phyloP scores from a whole-genome alignment of 192 early-diverging fungal genomes.

The Coemansia sp. region DNA sequence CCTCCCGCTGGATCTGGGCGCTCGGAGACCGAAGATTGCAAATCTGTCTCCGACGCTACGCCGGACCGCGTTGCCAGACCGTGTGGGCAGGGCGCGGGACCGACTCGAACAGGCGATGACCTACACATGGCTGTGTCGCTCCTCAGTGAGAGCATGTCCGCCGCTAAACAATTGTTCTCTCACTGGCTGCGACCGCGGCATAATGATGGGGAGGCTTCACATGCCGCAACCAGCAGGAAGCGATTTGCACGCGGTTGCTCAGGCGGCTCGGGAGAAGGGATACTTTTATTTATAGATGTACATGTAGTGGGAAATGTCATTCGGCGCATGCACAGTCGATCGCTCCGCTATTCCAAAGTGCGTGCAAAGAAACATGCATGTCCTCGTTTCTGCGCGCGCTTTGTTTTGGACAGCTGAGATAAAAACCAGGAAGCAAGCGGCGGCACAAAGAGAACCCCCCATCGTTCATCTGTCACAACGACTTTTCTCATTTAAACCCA shows the following conservation, averaged over 20 bases:
- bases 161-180: neutral
- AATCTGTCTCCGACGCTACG: neutral
- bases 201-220: constrained; percentile 1
- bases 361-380: constrained; percentile 10
- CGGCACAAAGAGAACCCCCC: constrained; percentile 32
- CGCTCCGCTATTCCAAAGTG: constrained; percentile 25
- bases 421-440: constrained; percentile 23
- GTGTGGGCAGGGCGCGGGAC: neutral
- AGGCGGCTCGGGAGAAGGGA: constrained; percentile 4
- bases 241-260: constrained; percentile 1
- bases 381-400: constrained; percentile 11
- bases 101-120: neutral
- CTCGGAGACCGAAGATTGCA: neutral
- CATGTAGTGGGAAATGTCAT: constrained; percentile 1
- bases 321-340: constrained; percentile 30
- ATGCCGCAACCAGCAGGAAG: neutral
- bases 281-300: constrained; percentile 22
- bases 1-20: neutral
- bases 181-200: neutral
- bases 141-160: neutral
- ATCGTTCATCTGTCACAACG: constrained; percentile 39
- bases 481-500: constrained; percentile 32
- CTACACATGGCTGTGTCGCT: neutral
- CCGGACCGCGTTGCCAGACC: neutral
- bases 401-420: constrained; percentile 33